Conservation (phyloP, 805 yeast genomes). For the Hanseniaspora clermontiae region DNA sequence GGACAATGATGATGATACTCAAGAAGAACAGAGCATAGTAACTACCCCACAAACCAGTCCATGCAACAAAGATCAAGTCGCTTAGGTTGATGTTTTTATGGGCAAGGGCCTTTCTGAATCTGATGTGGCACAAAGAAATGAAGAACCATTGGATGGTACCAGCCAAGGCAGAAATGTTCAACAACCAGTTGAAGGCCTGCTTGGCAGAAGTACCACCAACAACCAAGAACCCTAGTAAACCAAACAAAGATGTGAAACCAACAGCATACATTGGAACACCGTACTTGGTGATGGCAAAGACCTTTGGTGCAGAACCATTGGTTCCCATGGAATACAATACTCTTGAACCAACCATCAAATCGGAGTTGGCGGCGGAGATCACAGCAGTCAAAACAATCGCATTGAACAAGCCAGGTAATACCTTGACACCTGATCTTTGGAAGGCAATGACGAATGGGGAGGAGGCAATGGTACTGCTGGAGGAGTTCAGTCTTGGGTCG, state of each 20-base stretch:
- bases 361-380: slow-evolving; percentile 70
- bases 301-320: slow-evolving; percentile 43
- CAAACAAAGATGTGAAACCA: slow-evolving; percentile 44
- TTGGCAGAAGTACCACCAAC: slow-evolving; percentile 39
- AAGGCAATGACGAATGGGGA: slow-evolving; percentile 70
- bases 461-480: slow-evolving; percentile 31
- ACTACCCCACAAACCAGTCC: slow-evolving; percentile 54
- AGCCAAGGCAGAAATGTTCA: slow-evolving; percentile 65
- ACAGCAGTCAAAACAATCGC: slow-evolving; percentile 56
- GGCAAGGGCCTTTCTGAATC: slow-evolving; percentile 56
- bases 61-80: slow-evolving; percentile 61
- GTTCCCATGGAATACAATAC: slow-evolving; percentile 53
- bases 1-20: slow-evolving; percentile 48
- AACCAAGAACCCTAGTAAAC: slow-evolving; percentile 49
- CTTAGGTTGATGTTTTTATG: slow-evolving; percentile 54
- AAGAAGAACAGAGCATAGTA: slow-evolving; percentile 48
- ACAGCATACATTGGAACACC: slow-evolving; percentile 58
- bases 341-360: slow-evolving; percentile 60
- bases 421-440: slow-evolving; percentile 50
- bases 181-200: slow-evolving; percentile 57
- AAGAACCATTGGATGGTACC: slow-evolving; percentile 65
- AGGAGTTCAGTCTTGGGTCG: slow-evolving; percentile 38
- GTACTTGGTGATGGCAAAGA: slow-evolving; percentile 34
- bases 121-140: slow-evolving; percentile 49
- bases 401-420: slow-evolving; percentile 58